Evolutionary conservation across 2,329 filamentous ascomycete species (phyloP).

Genomic region (Dactylellina cionopaga): DNA sequence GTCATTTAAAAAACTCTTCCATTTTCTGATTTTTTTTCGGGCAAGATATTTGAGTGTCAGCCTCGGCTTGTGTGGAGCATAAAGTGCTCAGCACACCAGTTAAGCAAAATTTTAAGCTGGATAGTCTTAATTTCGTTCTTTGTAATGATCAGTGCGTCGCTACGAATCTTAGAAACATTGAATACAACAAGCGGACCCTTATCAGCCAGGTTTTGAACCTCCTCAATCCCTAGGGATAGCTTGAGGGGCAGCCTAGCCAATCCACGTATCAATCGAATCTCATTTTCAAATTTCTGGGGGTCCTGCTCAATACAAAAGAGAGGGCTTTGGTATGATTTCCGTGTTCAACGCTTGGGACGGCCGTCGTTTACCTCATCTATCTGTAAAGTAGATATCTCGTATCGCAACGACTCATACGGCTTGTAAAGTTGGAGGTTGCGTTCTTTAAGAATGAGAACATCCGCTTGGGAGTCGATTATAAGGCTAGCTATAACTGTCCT

Average conservation of each 20-base stretch:
- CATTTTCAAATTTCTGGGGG: not conserved
- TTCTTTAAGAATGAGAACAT: not conserved
- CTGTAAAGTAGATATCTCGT: not conserved
- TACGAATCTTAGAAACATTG: constrained; percentile 18
- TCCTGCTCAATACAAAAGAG: not conserved
- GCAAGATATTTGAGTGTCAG: not conserved
- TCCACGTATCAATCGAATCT: constrained; percentile 7
- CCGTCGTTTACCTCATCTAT: not conserved
- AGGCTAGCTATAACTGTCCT: constrained; percentile 1
- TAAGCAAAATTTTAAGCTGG: not conserved
- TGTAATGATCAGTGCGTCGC: constrained; percentile 49
- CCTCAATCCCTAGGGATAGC: not conserved
- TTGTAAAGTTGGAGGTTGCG: not conserved
- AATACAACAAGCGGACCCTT: constrained; percentile 40
- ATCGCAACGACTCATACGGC: constrained; percentile 5
- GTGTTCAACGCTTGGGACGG: not conserved
- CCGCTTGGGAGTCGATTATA: not conserved
- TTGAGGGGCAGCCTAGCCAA: constrained; percentile 11
- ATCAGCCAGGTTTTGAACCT: not conserved
- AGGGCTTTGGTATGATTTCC: not conserved
- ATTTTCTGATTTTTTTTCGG: constrained; percentile 8
- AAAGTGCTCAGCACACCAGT: not conserved
- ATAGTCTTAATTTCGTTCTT: constrained; percentile 13
- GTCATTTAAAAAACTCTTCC: constrained; percentile 26
- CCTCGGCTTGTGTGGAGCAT: not conserved